Base-by-base conservation (phyloP, 202 grass and related monocot species). In the Bolboschoenoplectus hybrid region DNA sequence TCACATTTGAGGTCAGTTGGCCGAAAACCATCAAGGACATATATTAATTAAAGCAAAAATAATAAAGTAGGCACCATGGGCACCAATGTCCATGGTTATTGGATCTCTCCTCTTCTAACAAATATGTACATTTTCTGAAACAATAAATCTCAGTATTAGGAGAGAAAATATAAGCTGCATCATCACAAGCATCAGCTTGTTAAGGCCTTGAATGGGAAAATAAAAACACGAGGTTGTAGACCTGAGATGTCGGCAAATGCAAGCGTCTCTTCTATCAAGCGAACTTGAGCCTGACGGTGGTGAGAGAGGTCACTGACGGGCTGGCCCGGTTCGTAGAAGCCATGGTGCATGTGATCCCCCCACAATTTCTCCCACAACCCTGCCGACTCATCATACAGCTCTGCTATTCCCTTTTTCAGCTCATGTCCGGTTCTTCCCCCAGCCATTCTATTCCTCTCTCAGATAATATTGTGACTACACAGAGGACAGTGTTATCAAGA, bases 331-430 rank as follows among this genome's bases (percentile, higher is more conserved):
- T 92, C 84, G 87, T 94, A 97, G 92, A 91, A 97, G 84, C 94
- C 94, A 80, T 94, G 90, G 94, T 97, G 94, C 94, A 97, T 97
- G 89, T 97, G 94, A 43, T 97, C 94, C 35, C 94, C 94, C 94
- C 94, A 97, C 65, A 85, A 4, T 64, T 97, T 91, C 56, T 91
- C 92, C 94, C 94, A 97, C 70, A 86, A 2, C 76, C 89, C 85
- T 41, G 94, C 90, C 2, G 94, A 94, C 89, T 94, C 89, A 85
- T 97, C 94, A 82, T 97, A 97, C 45, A 97, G 83, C 84, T 91
- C 94, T 63, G 90, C 92, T 84, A 97, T 97, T 51, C 94, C 94
- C 89, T 97, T 91, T 80, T 84, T 90, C 4, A 97, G 92, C 63
- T 74, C 92, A 4, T 87, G 84, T 0, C 53, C 83, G 7, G 81